Evolutionary conservation across 179 eudicot species (phyloP), one percentile per base, ranked within the genome.

Genomic region (Pouteria campechiana): DNA sequence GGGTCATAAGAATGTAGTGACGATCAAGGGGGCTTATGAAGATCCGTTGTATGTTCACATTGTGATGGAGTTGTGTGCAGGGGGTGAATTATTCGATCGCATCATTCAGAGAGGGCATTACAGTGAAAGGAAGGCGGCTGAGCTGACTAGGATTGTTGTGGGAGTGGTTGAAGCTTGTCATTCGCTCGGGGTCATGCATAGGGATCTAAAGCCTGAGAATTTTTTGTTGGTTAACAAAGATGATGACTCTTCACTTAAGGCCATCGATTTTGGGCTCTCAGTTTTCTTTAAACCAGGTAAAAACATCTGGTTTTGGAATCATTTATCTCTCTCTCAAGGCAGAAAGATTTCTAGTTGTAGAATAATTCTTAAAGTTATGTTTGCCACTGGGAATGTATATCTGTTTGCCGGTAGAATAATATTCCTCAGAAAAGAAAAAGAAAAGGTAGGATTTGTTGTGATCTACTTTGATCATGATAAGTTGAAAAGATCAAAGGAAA

Each of bases 271-370:
- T 52, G 65, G 65, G 18, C 65, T 60, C n/a, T 60, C 65, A 31
- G 65, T 60, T 60, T 60, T 60, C 65, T 60, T 60, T 37, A 60
- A 60, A 30, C 65, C 65, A 31, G 64, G 64, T 58, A 49, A 25
- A 17, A 11, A 48, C 3, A 17, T 22, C n/a, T n/a, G n/a, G n/a
- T n/a, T n/a, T n/a, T n/a, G n/a, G n/a, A n/a, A n/a, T n/a, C n/a
- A n/a, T n/a, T n/a, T n/a, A n/a, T n/a, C n/a, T n/a, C n/a, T n/a
- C n/a, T n/a, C n/a, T n/a, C n/a, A n/a, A n/a, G n/a, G n/a, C n/a
- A n/a, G n/a, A n/a, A n/a, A n/a, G n/a, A n/a, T n/a, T n/a, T n/a
- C n/a, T n/a, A n/a, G n/a, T n/a, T n/a, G n/a, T n/a, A n/a, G n/a
- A n/a, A n/a, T n/a, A n/a, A n/a, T n/a, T n/a, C n/a, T n/a, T n/a